These are phyloP conservation scores for Chimonanthus salicifolius DNA, from an alignment of 164 flowering plant species.

Conservation along the genomic window DNA sequence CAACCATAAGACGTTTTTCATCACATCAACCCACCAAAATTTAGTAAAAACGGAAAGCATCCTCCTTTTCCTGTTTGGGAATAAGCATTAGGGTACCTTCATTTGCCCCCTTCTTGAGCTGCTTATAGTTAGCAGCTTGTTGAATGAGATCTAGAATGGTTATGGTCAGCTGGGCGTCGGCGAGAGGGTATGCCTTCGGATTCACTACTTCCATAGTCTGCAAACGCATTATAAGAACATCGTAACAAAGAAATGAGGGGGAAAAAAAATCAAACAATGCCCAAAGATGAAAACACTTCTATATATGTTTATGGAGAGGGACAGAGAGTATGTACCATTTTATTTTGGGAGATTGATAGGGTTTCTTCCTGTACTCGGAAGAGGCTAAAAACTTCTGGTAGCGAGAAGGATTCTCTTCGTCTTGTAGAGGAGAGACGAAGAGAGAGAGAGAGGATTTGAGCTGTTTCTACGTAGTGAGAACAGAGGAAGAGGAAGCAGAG, in stretches of 20 bases:
- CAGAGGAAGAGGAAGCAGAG: not conserved
- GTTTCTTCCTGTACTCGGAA: not conserved
- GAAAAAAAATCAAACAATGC: not conserved
- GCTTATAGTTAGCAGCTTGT: constrained; percentile 32
- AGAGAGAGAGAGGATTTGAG: not conserved
- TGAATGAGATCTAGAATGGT: constrained; percentile 24
- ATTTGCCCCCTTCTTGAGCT: constrained; percentile 20
- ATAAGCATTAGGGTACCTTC: not conserved
- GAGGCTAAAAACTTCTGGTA: not conserved
- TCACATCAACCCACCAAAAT: not conserved
- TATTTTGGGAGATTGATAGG: not conserved
- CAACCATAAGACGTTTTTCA: not conserved
- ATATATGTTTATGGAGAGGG: not conserved
- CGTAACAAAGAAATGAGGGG: not conserved
- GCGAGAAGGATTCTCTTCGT: not conserved
- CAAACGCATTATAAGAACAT: not conserved
- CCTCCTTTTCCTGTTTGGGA: too few species aligned
- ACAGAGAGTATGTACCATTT: not conserved
- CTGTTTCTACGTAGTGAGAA: not conserved
- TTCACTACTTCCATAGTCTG: constrained; percentile 13
- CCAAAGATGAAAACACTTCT: not conserved
- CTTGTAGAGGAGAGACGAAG: not conserved
- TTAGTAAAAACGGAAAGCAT: not conserved
- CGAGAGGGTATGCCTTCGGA: constrained; percentile 19
- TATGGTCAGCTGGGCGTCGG: constrained; percentile 20